Evolutionary conservation across 768 basidiomycete genomes (phyloP), one percentile per base, ranked within the genome.

Genomic region (Ramaria rubella): DNA sequence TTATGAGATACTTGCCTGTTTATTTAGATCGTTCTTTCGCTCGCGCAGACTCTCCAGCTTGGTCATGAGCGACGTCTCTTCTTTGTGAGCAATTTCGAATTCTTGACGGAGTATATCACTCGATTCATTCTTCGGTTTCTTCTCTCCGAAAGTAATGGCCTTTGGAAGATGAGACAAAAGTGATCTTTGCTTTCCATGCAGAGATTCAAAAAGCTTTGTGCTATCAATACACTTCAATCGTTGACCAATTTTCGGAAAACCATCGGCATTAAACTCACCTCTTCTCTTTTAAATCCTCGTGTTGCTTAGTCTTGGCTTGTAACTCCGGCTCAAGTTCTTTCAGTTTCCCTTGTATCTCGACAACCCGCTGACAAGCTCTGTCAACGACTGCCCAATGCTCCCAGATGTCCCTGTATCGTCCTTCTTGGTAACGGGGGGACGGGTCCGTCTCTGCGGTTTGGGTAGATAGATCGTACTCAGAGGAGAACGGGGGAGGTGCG

Each of bases 201-300:
- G 2, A 5, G n/a, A 8, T 7, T 49, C n/a, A 34, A 56, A 56
- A n/a, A 56, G 26, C 30, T 56, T 56, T 29, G 55, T 29, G 23
- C 55, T 56, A 31, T n/a, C 4, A 12, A 27, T 33, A 17, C 33
- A 30, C 5, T 9, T 48, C 4, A 38, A 26, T 33, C 5, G n/a
- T n/a, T n/a, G n/a, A n/a, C n/a, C 27, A 19, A 15, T 17, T 17
- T n/a, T 8, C 12, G 17, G 40, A 43, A 11, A 3, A 21, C 30
- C 29, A 45, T 30, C 7, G 31, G 19, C 9, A 19, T 30, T 11
- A 38, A 19, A 19, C 23, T 46, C 40, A 48, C 55, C 44, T 56
- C 15, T 33, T 45, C 43, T 56, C 44, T 31, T 45, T 44, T 21
- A 34, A 27, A n/a, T 33, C 30, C 45, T 48, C 19, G 15, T 33